phyloP scores from a whole-genome alignment of 257 asterid species.

The Mitragyna speciosa region DNA sequence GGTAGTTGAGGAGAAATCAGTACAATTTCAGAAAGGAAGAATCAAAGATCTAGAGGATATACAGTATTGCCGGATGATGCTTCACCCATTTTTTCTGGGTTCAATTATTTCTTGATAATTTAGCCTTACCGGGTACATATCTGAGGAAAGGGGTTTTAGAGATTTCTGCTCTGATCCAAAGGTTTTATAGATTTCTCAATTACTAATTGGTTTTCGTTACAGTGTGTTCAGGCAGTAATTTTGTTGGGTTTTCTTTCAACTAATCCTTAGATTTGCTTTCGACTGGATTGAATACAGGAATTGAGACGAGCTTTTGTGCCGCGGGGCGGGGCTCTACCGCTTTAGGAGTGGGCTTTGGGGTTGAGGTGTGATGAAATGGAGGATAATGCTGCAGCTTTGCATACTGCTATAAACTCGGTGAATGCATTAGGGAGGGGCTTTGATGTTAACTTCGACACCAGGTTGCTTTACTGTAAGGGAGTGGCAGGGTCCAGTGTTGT shows the following conservation, averaged over 20 bases:
- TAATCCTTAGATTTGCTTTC: too few relatives aligned
- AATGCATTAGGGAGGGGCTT: constrained; percentile 89
- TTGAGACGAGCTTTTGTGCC: neutral
- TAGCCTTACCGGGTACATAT: neutral
- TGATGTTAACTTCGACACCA: constrained; percentile 83
- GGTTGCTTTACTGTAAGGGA: constrained; percentile 86
- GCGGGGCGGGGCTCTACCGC: constrained; percentile 6
- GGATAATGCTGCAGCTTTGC: constrained; percentile 84
- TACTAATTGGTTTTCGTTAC: too few relatives aligned
- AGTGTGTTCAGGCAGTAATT: too few relatives aligned
- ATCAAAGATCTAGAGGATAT: constrained; percentile 42
- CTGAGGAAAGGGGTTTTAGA: too few relatives aligned
- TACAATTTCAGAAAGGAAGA: constrained; percentile 15
- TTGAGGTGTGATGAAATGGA: constrained; percentile 69
- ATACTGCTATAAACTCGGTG: constrained; percentile 64
- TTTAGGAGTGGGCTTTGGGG: neutral
- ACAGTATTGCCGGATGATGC: constrained; percentile 22
- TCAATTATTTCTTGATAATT: constrained; percentile 29
- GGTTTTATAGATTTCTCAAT: neutral
- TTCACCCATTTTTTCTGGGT: constrained; percentile 11
- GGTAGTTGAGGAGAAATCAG: too few relatives aligned
- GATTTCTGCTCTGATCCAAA: neutral
- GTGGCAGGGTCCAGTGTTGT: constrained; percentile 67
- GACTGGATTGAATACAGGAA: too few relatives aligned
- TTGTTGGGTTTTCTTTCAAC: neutral